phyloP scores from a whole-genome alignment of 192 early-diverging fungal genomes.

The Backusella morwellensis region DNA sequence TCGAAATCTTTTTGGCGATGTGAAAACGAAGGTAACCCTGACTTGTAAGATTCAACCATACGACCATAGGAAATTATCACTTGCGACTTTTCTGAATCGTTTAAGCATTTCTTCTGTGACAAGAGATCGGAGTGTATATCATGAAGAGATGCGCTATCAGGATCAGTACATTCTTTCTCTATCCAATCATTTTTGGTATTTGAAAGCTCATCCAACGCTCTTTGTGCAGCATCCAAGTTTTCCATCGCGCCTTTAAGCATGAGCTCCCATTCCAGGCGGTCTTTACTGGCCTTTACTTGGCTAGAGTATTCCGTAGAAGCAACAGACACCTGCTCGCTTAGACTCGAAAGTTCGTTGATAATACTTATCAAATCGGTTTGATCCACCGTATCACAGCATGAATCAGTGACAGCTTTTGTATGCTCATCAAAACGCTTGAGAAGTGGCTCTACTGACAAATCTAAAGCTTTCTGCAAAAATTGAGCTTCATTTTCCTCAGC shows the following conservation, averaged over 20 bases:
- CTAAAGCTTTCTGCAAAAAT: background rate
- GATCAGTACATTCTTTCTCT: background rate
- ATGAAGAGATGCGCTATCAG: background rate
- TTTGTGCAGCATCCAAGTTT: background rate
- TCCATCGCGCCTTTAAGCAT: background rate
- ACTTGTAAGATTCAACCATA: background rate
- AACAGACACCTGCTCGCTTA: background rate
- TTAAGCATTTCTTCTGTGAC: background rate
- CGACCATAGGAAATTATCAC: background rate
- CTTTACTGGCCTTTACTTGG: background rate
- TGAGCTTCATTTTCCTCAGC: background rate
- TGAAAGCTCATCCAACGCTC: background rate
- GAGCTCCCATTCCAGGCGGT: background rate
- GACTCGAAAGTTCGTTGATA: background rate
- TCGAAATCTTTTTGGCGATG: background rate
- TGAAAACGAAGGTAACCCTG: background rate
- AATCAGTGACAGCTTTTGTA: background rate
- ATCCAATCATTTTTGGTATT: background rate
- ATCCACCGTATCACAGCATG: background rate
- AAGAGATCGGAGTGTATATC: background rate
- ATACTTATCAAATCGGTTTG: background rate
- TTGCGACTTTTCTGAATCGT: background rate
- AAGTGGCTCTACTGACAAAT: background rate
- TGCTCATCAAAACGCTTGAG: background rate
- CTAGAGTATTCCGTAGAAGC: background rate